phyloP scores from a whole-genome alignment of 257 asterid genomes.

The Fraxinus quadrangulata region DNA sequence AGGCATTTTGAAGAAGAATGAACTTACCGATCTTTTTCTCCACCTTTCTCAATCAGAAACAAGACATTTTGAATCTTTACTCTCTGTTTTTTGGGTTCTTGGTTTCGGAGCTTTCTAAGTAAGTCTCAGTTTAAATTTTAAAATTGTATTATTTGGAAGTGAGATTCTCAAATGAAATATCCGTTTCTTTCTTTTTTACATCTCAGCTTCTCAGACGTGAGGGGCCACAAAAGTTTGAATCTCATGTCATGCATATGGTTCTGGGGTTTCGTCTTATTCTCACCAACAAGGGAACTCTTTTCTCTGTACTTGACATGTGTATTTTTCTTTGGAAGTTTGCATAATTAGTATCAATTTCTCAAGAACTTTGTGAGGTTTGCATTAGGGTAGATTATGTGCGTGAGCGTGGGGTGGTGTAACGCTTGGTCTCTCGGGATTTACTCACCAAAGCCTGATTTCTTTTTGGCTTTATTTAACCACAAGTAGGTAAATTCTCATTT shows the following conservation, averaged over 20 bases:
- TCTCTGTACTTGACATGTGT: conserved; percentile 34
- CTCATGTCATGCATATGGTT: conserved; percentile 7
- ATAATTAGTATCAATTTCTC: conserved; percentile 14
- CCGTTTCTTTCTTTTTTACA: conserved; percentile 1
- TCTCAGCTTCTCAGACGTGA: not conserved
- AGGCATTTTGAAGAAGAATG: not conserved
- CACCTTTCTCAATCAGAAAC: conserved; percentile 36
- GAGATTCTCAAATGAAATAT: conserved; percentile 19
- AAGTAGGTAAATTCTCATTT: conserved; percentile 38
- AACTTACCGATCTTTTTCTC: conserved; percentile 20
- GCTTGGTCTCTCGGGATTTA: not conserved
- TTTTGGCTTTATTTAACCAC: conserved; percentile 23
- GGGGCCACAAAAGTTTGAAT: conserved; percentile 14
- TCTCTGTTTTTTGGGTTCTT: not conserved
- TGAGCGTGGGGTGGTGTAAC: not conserved
- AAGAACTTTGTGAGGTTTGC: conserved; percentile 9
- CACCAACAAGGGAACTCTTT: conserved; percentile 27
- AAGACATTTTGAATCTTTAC: not conserved
- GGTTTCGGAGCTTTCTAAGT: conserved; percentile 5
- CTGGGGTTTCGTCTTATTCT: conserved; percentile 28
- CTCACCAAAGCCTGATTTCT: conserved; percentile 2
- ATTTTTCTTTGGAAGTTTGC: conserved; percentile 25
- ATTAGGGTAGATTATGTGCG: not conserved
- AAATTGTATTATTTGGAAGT: not conserved
- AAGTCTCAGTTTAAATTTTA: not conserved